These are phyloP conservation scores for Geotrichum phurueaensis DNA, from an alignment of 1,139 yeast genomes.

Conservation along the genomic window DNA sequence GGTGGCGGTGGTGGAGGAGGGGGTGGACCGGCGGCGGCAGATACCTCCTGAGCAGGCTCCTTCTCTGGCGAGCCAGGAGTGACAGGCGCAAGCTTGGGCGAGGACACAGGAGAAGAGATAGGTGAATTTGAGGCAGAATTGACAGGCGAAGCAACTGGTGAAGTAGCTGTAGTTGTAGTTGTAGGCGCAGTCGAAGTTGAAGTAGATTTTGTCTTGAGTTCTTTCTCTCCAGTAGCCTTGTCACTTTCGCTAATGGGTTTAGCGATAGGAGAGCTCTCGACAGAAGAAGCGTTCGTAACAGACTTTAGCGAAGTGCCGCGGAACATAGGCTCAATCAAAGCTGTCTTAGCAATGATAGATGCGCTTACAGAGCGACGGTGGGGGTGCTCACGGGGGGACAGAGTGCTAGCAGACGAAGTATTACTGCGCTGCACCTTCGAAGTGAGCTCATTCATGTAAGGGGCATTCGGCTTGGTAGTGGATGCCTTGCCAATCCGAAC, in stretches of 20 bases:
- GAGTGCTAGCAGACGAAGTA: background rate
- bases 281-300: background rate
- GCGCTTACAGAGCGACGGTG: conserved; percentile 16
- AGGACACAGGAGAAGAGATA: conserved; percentile 24
- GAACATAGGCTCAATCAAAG: conserved; percentile 6
- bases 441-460: conserved; percentile 12
- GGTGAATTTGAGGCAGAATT: conserved; percentile 8
- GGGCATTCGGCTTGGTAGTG: background rate
- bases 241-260: background rate
- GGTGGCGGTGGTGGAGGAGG: conserved; percentile 33
- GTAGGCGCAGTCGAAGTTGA: conserved; percentile 36
- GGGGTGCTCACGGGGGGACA: background rate
- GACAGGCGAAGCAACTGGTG: conserved; percentile 15
- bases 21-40: conserved; percentile 25
- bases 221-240: background rate
- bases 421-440: conserved; percentile 11
- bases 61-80: conserved; percentile 7
- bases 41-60: background rate
- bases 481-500: conserved; percentile 21
- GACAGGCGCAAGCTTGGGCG: conserved; percentile 22
- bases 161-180: conserved; percentile 19
- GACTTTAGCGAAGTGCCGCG: background rate
- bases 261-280: background rate
- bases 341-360: conserved; percentile 7
- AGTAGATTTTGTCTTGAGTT: conserved; percentile 21